Conservation (phyloP, 1,139 yeast genomes). For the Blastobotrys serpentis region DNA sequence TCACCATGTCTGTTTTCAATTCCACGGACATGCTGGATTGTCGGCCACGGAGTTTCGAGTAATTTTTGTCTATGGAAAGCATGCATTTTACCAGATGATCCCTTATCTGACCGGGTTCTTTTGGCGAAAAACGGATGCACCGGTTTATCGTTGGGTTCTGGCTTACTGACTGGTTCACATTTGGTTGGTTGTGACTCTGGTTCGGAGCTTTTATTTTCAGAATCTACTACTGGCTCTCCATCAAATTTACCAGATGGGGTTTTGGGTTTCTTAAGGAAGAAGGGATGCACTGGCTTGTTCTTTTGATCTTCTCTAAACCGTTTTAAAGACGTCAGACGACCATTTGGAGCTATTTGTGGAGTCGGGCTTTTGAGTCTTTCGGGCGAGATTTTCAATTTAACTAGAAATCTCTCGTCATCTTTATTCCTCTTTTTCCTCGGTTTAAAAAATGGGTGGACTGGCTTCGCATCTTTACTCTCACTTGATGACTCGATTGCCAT, state of each 20-base stretch:
- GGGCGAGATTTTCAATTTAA: not conserved
- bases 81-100: not conserved
- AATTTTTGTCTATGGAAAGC: not conserved
- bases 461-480: not conserved
- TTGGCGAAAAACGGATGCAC: slow-evolving; percentile 24
- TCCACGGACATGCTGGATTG: slow-evolving; percentile 16
- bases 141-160: slow-evolving; percentile 9
- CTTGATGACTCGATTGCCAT: no score
- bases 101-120: slow-evolving; percentile 1
- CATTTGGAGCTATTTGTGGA: no score
- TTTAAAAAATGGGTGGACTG: slow-evolving; percentile 18
- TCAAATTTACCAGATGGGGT: not conserved
- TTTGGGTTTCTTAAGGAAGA: slow-evolving; percentile 22
- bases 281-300: slow-evolving; percentile 27
- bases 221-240: not conserved
- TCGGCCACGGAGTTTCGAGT: slow-evolving; percentile 22
- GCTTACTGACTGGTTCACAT: slow-evolving; percentile 8
- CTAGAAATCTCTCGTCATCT: not conserved
- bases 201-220: not conserved
- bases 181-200: not conserved
- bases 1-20: not conserved
- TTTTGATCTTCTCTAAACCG: slow-evolving; percentile 1
- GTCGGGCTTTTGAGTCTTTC: not conserved
- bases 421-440: not conserved
- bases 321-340: not conserved